Conservation (phyloP, 139 green algal genomes). For the Chlorella sp. region DNA sequence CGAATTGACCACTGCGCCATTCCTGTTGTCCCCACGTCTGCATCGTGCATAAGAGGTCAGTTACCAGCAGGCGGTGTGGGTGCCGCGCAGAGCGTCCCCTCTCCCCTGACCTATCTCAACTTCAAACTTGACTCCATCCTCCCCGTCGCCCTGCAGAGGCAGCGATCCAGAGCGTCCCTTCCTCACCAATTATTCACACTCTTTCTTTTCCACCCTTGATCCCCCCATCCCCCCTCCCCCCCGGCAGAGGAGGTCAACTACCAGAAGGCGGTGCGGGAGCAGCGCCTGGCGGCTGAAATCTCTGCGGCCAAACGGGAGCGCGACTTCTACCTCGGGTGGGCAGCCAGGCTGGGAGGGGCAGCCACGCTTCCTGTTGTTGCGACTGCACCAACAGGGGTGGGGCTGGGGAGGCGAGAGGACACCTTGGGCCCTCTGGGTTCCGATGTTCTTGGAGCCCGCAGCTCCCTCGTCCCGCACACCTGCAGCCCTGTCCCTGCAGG, state of each 20-base stretch:
- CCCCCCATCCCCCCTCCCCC: not conserved
- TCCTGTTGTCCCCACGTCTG: too few relatives aligned
- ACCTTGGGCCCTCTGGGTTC: not conserved
- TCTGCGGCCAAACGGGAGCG: conserved; percentile 88
- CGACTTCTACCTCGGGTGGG: conserved; percentile 89
- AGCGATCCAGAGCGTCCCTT: too few relatives aligned
- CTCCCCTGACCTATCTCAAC: not conserved
- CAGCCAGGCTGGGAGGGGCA: too few relatives aligned
- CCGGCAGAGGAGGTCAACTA: conserved; percentile 88
- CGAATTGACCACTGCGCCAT: too few relatives aligned
- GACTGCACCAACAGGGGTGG: not conserved
- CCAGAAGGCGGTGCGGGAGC: conserved; percentile 83
- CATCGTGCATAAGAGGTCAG: not conserved
- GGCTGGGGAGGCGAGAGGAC: not conserved
- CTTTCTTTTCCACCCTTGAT: too few relatives aligned
- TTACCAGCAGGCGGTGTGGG: not conserved
- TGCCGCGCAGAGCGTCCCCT: not conserved
- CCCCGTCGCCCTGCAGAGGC: too few relatives aligned
- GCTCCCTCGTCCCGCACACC: too few relatives aligned
- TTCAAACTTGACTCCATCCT: not conserved
- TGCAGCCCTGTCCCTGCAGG: too few relatives aligned
- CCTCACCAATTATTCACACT: too few relatives aligned
- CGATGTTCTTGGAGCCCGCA: too few relatives aligned
- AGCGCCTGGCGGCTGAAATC: conserved; percentile 89
- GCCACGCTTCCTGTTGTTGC: too few relatives aligned